A percentile compares a stretch with the other conserved stretches of the same genome.
phyloP scores from a whole-genome alignment of 2,329 filamentous ascomycete genomes.

The Fonsecaea nubica region DNA sequence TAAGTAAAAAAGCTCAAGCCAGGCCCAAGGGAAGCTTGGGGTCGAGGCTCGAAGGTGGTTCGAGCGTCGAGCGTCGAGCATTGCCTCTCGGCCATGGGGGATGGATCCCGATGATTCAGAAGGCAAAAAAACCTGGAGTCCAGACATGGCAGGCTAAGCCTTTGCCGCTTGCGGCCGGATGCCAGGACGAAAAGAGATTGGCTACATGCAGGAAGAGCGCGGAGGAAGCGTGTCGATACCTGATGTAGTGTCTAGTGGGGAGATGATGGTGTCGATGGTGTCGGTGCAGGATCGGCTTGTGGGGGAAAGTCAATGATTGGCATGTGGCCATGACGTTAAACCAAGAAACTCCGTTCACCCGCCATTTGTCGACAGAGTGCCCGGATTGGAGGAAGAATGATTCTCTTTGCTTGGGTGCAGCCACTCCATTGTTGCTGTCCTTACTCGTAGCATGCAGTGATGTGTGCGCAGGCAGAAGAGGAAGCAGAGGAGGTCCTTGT shows the following conservation, averaged over 20 bases:
- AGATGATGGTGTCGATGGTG: slow-evolving; percentile 1
- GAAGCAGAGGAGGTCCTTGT: too few species aligned
- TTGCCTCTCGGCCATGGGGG: not conserved
- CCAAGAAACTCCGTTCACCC: slow-evolving; percentile 17
- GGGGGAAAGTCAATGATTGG: slow-evolving; percentile 19
- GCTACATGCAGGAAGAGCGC: not conserved
- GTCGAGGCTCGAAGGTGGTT: slow-evolving; percentile 13
- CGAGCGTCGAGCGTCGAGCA: slow-evolving; percentile 11
- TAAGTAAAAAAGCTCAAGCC: slow-evolving; percentile 27
- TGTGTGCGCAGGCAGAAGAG: too few species aligned
- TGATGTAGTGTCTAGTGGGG: not conserved
- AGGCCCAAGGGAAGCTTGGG: slow-evolving; percentile 3
- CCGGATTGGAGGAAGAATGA: not conserved
- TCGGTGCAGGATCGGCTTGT: slow-evolving; percentile 36
- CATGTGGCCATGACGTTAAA: slow-evolving; percentile 25
- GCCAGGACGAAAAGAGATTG: slow-evolving; percentile 2
- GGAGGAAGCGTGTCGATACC: not conserved
- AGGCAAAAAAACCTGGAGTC: slow-evolving; percentile 8
- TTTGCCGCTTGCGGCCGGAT: not conserved
- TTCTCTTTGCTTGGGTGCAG: not conserved
- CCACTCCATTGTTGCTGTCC: not conserved
- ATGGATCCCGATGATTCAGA: slow-evolving; percentile 18
- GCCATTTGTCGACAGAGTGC: slow-evolving; percentile 10
- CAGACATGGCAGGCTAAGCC: not conserved
- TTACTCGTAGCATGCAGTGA: not conserved